A percentile compares a stretch with the other conserved stretches of the same genome.
Evolutionary conservation across 768 basidiomycete genomes (phyloP).

Genomic region (Piloderma croceum): DNA sequence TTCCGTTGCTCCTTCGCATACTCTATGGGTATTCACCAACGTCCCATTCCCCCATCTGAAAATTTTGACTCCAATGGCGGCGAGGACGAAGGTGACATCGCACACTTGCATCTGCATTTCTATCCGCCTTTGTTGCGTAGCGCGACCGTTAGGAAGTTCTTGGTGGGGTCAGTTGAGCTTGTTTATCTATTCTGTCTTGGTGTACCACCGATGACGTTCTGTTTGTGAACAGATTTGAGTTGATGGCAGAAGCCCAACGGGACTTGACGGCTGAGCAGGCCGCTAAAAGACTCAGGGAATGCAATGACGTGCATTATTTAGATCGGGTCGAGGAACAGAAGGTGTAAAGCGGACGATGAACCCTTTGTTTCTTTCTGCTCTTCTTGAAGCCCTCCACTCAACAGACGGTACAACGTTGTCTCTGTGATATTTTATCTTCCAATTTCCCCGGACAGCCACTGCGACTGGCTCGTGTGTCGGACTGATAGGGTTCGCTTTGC

Average conservation of each 20-base stretch:
- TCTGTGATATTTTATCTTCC: too few relatives aligned
- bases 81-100: conserved; percentile 46
- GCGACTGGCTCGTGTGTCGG: too few relatives aligned
- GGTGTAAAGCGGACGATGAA: too few relatives aligned
- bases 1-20: conserved; percentile 88
- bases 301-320: conserved; percentile 59
- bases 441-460: too few relatives aligned
- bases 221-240: conserved; percentile 63
- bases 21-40: conserved; percentile 92
- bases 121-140: conserved; percentile 79
- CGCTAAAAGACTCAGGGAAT: conserved; percentile 53
- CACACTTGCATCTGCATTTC: conserved; percentile 86
- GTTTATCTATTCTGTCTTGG: conserved; percentile 5
- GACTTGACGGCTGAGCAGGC: conserved; percentile 90
- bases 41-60: conserved; percentile 46
- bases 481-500: too few relatives aligned
- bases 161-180: conserved; percentile 64
- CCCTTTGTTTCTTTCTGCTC: too few relatives aligned
- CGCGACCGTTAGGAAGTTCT: conserved; percentile 79
- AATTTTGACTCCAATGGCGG: conserved; percentile 19
- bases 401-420: too few relatives aligned
- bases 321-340: too few relatives aligned
- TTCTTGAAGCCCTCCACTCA: too few relatives aligned
- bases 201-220: too few relatives aligned
- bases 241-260: conserved; percentile 87